These are phyloP conservation scores for Geoglossum glabrum DNA, from an alignment of 495 filamentous ascomycete genomes.

Conservation along the genomic window DNA sequence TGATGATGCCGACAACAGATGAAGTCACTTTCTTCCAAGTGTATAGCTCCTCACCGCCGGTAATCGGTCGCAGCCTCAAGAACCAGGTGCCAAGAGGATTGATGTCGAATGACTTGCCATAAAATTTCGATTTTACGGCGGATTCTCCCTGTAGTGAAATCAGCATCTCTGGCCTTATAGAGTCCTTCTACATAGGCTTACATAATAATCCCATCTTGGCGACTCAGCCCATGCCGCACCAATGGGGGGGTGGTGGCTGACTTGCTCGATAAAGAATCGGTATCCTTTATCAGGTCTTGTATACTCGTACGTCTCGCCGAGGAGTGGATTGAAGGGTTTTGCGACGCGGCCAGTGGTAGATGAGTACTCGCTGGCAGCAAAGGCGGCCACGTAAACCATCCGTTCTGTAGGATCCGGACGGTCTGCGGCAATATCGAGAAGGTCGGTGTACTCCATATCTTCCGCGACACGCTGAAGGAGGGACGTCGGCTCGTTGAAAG, in stretches of 20 bases:
- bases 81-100: constrained; percentile 97
- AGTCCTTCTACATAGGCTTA: constrained; percentile 14
- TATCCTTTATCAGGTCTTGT: constrained; percentile 88
- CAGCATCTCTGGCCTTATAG: constrained; percentile 2
- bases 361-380: constrained; percentile 88
- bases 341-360: constrained; percentile 92
- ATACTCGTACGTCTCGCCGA: constrained; percentile 96
- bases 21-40: constrained; percentile 99
- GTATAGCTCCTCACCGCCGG: constrained; percentile 73
- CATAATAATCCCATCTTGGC: constrained; percentile 88
- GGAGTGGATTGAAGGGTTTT: constrained; percentile 90
- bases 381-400: constrained; percentile 89
- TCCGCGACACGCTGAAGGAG: constrained; percentile 89
- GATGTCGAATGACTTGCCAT: constrained; percentile 92
- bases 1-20: constrained; percentile 95
- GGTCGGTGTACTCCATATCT: constrained; percentile 92
- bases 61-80: constrained; percentile 58
- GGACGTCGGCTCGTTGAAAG: constrained; percentile 96
- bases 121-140: constrained; percentile 92
- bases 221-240: constrained; percentile 88
- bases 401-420: constrained; percentile 74
- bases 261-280: constrained; percentile 95
- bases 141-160: constrained; percentile 47
- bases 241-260: constrained; percentile 92
- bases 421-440: constrained; percentile 77